Evolutionary conservation across 2,329 filamentous ascomycete genomes (phyloP), one percentile per base, ranked within the genome.

Genomic region (Macrophomina tecta): DNA sequence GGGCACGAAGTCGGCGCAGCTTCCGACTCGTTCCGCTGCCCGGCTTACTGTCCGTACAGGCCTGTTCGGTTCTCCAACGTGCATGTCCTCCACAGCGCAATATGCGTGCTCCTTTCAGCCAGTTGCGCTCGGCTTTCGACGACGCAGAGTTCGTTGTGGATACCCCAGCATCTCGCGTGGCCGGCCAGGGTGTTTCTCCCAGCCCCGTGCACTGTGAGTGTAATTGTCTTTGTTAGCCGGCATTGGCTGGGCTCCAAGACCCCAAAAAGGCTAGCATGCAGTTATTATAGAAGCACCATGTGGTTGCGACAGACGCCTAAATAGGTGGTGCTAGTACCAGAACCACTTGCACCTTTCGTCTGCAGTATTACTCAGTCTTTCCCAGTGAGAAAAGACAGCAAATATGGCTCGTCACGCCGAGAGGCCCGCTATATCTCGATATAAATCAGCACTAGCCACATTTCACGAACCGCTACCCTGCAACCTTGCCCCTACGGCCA

Each of bases 1-100:
- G 8, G 23, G 48, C 18, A 30, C 23, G 11, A n/a, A 51, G 18
- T 30, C 23, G 23, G 48, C 48, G 23, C 48, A 12, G 42, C 42
- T 45, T 45, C 42, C 42, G 42, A 45, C 42, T 45, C 42, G 42
- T 45, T 45, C 42, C 42, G 42, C 42, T 16, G 42, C 42, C 42
- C 16, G 48, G 48, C 48, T 51, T 51, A 51, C 48, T 51, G 48
- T 51, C 48, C 48, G 48, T 23, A 51, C 48, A 51, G 18, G 23
- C 48, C 48, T 23, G 48, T 51, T 12, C 48, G 3, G 48, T 51
- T 11, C 48, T 16, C 48, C 48, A 30, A 9, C 48, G 18, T 28
- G 48, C 23, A 30, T 11, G 18, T 51, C 48, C 9, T 30, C 18
- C 18, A 23, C 48, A 51, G 18, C 18, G 48, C 48, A 51, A 8